These are phyloP conservation scores for Zoysia japonica DNA, from an alignment of 176 grass and related monocot species.

Conservation along the genomic window DNA sequence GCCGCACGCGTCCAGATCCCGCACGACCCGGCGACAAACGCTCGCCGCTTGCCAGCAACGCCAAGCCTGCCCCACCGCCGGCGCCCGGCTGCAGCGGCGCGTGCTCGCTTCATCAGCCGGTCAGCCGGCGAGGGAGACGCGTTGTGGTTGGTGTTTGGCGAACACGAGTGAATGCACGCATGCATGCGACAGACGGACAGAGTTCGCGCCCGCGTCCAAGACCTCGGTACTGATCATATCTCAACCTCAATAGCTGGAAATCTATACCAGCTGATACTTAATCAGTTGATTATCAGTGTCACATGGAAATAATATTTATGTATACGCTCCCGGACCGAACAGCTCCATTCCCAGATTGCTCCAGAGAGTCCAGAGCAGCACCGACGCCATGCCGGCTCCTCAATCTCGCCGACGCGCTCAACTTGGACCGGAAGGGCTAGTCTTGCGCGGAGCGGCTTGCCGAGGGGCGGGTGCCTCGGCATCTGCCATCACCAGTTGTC, in stretches of 20 bases:
- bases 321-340: slow-evolving; percentile 40
- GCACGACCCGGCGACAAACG: not conserved
- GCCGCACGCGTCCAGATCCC: slow-evolving; percentile 21
- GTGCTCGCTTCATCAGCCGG: too few relatives aligned
- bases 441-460: not conserved
- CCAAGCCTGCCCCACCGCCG: not conserved
- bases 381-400: not conserved
- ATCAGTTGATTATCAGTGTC: not conserved
- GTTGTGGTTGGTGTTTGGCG: too few relatives aligned
- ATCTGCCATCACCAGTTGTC: not conserved
- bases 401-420: not conserved
- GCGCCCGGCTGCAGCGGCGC: too few relatives aligned
- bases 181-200: too few relatives aligned
- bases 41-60: slow-evolving; percentile 10
- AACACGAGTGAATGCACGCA: too few relatives aligned
- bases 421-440: not conserved
- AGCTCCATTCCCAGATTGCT: slow-evolving; percentile 38
- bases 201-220: not conserved
- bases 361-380: not conserved
- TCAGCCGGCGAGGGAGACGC: too few relatives aligned
- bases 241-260: not conserved
- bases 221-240: not conserved
- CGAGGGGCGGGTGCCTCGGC: not conserved
- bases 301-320: not conserved
- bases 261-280: not conserved